A percentile compares a stretch with the other conserved stretches of the same genome.
Evolutionary conservation across 106 monocot genomes (phyloP).

Genomic region (Dendrobium officinale): DNA sequence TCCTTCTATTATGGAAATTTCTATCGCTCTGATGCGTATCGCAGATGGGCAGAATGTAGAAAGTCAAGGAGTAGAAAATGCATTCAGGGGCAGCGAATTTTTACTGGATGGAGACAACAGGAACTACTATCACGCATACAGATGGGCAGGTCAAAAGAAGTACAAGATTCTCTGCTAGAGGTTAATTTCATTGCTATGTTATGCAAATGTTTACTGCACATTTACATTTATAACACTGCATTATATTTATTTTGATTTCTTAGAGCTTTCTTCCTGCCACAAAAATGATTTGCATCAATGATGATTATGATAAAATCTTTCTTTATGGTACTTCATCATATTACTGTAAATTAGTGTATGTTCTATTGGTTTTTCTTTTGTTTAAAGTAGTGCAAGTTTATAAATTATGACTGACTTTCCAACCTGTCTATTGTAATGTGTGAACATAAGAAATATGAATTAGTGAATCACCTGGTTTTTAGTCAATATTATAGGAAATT

Average conservation of each 20-base stretch:
- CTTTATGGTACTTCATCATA: not conserved
- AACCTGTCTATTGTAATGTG: not conserved
- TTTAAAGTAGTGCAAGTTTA: not conserved
- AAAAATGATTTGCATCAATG: not conserved
- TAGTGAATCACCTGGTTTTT: not conserved
- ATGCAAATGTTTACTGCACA: not conserved
- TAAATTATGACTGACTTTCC: not conserved
- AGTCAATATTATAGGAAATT: not conserved
- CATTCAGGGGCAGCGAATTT: conserved; percentile 60
- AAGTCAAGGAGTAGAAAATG: conserved; percentile 53
- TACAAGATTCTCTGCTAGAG: conserved; percentile 51
- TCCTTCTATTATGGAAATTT: conserved; percentile 86
- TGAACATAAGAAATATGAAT: not conserved
- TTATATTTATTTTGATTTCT: not conserved
- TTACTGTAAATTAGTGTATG: not conserved
- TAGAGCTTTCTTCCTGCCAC: not conserved
- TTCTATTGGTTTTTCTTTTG: not conserved
- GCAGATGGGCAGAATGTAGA: conserved; percentile 69
- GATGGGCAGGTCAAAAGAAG: conserved; percentile 8
- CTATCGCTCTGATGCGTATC: conserved; percentile 59
- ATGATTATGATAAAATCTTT: not conserved
- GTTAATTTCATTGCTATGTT: conserved; percentile 16
- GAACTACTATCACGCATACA: conserved; percentile 36
- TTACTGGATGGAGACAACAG: conserved; percentile 80
- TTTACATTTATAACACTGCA: not conserved